Evolutionary conservation across 805 yeast genomes (phyloP).

Genomic region (Starmerella stellata): DNA sequence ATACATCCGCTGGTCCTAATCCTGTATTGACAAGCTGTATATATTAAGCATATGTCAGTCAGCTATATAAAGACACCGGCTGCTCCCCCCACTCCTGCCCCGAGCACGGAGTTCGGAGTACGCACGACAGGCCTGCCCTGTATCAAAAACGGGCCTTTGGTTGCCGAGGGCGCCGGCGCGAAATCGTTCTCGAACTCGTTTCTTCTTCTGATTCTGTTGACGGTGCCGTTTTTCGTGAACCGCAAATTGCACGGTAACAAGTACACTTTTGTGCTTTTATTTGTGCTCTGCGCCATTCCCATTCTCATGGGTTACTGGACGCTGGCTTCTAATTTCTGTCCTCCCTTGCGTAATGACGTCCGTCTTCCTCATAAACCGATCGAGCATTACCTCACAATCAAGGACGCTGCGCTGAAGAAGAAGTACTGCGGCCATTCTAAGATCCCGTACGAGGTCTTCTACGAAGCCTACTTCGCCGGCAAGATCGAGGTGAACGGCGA

Average conservation of each 20-base stretch:
- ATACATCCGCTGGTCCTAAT: too few species aligned
- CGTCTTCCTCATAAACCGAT: slow-evolving; percentile 60
- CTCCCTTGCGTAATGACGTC: slow-evolving; percentile 63
- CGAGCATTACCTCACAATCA: slow-evolving; percentile 65
- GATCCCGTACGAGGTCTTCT: slow-evolving; percentile 86
- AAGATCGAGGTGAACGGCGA: slow-evolving; percentile 81
- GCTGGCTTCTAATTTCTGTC: slow-evolving; percentile 53
- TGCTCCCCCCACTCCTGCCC: slow-evolving; percentile 28
- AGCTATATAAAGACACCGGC: slow-evolving; percentile 35
- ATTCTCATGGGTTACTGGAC: slow-evolving; percentile 74
- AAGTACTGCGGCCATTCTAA: slow-evolving; percentile 57
- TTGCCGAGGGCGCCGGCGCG: slow-evolving; percentile 83
- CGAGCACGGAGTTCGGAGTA: slow-evolving; percentile 32
- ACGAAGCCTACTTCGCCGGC: slow-evolving; percentile 65
- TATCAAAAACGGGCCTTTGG: slow-evolving; percentile 68
- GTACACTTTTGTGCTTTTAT: slow-evolving; percentile 43
- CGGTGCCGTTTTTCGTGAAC: slow-evolving; percentile 45
- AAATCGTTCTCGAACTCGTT: slow-evolving; percentile 50
- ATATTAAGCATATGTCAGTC: too few species aligned
- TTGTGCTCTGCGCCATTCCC: slow-evolving; percentile 42
- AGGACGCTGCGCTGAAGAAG: slow-evolving; percentile 46
- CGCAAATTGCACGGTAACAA: slow-evolving; percentile 53
- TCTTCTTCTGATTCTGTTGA: slow-evolving; percentile 32
- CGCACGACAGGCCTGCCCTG: slow-evolving; percentile 34
- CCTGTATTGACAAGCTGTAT: too few species aligned